Evolutionary conservation across 768 basidiomycete genomes (phyloP), one percentile per base, ranked within the genome.

Genomic region (Termitomyces sp.): DNA sequence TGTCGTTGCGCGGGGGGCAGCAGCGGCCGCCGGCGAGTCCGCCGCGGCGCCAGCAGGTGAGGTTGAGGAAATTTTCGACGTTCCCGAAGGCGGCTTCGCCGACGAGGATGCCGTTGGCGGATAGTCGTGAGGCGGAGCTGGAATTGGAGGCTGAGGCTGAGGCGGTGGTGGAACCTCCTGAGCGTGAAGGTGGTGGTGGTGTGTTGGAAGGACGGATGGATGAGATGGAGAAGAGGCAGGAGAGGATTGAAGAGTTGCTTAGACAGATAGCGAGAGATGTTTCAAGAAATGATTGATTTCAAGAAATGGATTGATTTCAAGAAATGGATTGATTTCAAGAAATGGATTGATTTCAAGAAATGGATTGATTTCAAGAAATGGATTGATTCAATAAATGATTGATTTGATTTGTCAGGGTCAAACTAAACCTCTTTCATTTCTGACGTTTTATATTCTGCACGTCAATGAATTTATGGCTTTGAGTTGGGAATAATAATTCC

Each of bases 241-340:
- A 69, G 58, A 70, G 75, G 53, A 81, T 82, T 32, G 79, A 81
- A 55, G 57, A 61, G 26, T 58, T 82, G 38, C 64, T 82, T 19
- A 64, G 64, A 30, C 66, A 69, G 55, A 69, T 82, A 52, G 71
- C 67, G 9, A 57, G 65, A 34, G 66, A 60, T 21, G 48, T 74
- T 17, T n/a, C n/a, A 60, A 51, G 37, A 54, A 53, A 14, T 49
- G n/a, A 28, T 28, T 28, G 28, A n/a, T n/a, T n/a, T n/a, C n/a
- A n/a, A n/a, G n/a, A n/a, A n/a, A n/a, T n/a, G n/a, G n/a, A n/a
- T n/a, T n/a, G n/a, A n/a, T n/a, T n/a, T n/a, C n/a, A n/a, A n/a
- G n/a, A n/a, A n/a, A n/a, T n/a, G n/a, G n/a, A n/a, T n/a, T n/a
- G n/a, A n/a, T n/a, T n/a, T n/a, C n/a, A n/a, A n/a, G n/a, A n/a